Percentiles rank a stretch among this genome's conserved stretches.
Conservation (phyloP, 768 basidiomycete species). For the Daedalea quercina region DNA sequence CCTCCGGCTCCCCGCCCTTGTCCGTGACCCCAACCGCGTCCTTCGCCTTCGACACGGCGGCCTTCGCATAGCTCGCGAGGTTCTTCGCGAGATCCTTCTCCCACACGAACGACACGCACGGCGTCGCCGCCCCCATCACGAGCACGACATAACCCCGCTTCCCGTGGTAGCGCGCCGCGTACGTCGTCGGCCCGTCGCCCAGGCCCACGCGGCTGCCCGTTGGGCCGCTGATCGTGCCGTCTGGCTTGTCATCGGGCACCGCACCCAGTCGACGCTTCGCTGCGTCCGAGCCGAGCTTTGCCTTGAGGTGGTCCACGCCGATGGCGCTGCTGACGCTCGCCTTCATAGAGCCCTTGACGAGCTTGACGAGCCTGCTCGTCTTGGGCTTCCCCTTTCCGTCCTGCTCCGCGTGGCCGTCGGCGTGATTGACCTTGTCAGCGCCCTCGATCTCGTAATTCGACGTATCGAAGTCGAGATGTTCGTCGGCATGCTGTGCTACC, state of each 20-base stretch:
- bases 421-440: conserved; percentile 41
- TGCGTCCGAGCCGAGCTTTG: conserved; percentile 21
- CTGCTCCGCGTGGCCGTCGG: conserved; percentile 36
- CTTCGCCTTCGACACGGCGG: neutral
- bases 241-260: conserved; percentile 8
- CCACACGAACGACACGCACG: conserved; percentile 22
- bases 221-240: conserved; percentile 5
- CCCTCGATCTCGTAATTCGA: conserved; percentile 36
- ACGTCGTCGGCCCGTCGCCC: conserved; percentile 25
- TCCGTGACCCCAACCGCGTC: too few species aligned
- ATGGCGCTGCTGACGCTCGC: conserved; percentile 22
- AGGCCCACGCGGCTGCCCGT: conserved; percentile 5
- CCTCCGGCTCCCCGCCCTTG: conserved; percentile 2
- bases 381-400: conserved; percentile 20
- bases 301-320: conserved; percentile 27
- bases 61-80: neutral
- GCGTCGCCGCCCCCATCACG: conserved; percentile 24
- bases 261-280: conserved; percentile 26
- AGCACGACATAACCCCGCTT: conserved; percentile 25
- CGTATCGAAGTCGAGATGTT: conserved; percentile 16
- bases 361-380: conserved; percentile 14
- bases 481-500: conserved; percentile 3
- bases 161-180: conserved; percentile 23
- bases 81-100: conserved; percentile 10
- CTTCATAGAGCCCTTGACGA: conserved; percentile 24